Base-by-base conservation (phyloP, 2,329 filamentous ascomycete species). In the Raffaelea albimanens region DNA sequence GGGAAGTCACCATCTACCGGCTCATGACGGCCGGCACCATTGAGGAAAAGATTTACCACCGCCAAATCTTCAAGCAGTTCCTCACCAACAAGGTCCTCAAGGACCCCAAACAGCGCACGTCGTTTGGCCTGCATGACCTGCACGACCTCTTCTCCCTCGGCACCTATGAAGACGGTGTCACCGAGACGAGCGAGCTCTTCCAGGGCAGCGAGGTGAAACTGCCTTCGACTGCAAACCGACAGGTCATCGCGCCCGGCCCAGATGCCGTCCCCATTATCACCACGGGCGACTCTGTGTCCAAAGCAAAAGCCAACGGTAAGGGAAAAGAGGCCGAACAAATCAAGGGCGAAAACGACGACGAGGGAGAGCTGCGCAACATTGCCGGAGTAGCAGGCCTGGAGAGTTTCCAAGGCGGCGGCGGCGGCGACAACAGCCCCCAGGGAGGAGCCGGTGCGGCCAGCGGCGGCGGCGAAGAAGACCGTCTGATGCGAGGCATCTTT, bases 11-110 rank as follows among this genome's bases (percentile, higher is more conserved):
- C 4, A 95, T 98, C 20, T 98, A 96, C 62, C 85, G 94, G 33
- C 74, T 98, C n/a, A 95, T 98, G 86, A 95, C 88, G 4, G 88
- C 91, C 5, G 93, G 93, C 2, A 98, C 94, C 0, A 98, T 98
- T 21, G 93, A 98, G 61, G 93, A 98, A 65, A 98, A 98, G 69
- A 98, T 98, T 25, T 98, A 97, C 53, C 91, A 98, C 63, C 85
- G 94, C 16, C 93, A 98, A 60, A 93, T 98, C 44, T 98, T 95
- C 73, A 98, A 98, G 65, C 91, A 97, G 57, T 96, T 97, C 60
- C 73, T 98, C 52, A 93, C 89, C 3, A 95, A 97, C 67, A 97
- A 97, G 63, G 90, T 98, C 7, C 66, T 98, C 44, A 90, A 86
- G 56, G 91, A 98, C 57, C 89, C 93, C 0, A 95, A 95, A 59